Conservation (phyloP, 169 alveolate species). For the Eimeria zaria region DNA sequence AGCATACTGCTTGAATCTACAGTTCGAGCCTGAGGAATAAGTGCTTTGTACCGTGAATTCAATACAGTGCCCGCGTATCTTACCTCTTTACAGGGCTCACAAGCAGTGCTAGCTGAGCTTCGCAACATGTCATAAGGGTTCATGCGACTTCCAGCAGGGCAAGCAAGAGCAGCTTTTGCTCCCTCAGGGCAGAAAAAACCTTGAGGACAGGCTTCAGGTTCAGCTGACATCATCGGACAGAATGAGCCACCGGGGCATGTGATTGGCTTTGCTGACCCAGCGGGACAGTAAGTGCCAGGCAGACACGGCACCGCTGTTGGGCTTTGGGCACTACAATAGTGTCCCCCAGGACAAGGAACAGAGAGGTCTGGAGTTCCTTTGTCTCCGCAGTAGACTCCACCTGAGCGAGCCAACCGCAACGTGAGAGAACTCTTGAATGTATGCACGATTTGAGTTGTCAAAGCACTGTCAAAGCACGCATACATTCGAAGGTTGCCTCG, state of each 20-base stretch:
- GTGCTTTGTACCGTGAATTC: background rate
- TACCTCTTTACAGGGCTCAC: slow-evolving; percentile 41
- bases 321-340: slow-evolving; percentile 87
- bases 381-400: slow-evolving; percentile 55
- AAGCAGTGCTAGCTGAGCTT: slow-evolving; percentile 38
- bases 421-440: background rate
- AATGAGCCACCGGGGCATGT: slow-evolving; percentile 46
- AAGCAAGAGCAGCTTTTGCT: slow-evolving; percentile 14
- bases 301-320: slow-evolving; percentile 84
- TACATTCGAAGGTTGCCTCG: background rate
- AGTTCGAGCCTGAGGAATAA: background rate
- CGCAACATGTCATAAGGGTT: slow-evolving; percentile 49
- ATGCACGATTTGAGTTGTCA: background rate
- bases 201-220: slow-evolving; percentile 41
- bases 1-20: background rate
- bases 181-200: slow-evolving; percentile 63
- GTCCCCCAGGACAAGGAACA: slow-evolving; percentile 86
- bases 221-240: slow-evolving; percentile 55
- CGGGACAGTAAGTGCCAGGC: slow-evolving; percentile 85
- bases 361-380: slow-evolving; percentile 52
- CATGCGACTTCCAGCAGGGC: slow-evolving; percentile 56
- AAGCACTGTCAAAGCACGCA: background rate
- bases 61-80: background rate
- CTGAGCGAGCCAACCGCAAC: background rate
- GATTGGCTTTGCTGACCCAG: slow-evolving; percentile 47